phyloP scores from a whole-genome alignment of 441 rosid species.

The Populus tomentosa region DNA sequence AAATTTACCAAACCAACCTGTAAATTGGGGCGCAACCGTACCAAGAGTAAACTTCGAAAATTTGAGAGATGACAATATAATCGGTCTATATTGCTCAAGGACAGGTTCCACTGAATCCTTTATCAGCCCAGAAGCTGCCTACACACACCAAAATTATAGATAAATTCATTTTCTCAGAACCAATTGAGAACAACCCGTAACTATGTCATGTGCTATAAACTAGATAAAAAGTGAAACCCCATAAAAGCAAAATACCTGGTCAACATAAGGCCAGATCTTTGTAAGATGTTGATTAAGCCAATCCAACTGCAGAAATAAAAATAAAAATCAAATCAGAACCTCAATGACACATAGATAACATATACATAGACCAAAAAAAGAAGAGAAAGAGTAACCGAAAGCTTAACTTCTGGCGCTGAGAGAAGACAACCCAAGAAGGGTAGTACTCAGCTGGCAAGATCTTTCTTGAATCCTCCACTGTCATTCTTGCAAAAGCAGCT shows the following conservation, averaged over 20 bases:
- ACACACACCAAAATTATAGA: constrained; percentile 14
- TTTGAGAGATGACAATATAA: constrained; percentile 67
- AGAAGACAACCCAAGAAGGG: constrained; percentile 98
- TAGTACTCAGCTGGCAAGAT: constrained; percentile 72
- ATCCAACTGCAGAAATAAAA: constrained; percentile 51
- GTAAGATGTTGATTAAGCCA: constrained; percentile 90
- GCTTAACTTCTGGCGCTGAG: constrained; percentile 84
- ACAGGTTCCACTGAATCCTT: constrained; percentile 69
- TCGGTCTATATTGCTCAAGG: constrained; percentile 84
- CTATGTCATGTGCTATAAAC: constrained; percentile 1
- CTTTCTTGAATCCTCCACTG: constrained; percentile 87
- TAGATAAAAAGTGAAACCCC: constrained; percentile 3
- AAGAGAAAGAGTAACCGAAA: not conserved
- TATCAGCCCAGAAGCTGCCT: constrained; percentile 95
- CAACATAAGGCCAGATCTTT: constrained; percentile 97
- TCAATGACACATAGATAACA: not conserved
- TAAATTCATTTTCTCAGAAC: not conserved
- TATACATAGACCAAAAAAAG: not conserved
- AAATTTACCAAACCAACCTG: constrained; percentile 44
- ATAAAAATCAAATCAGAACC: constrained; percentile 27
- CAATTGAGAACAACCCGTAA: constrained; percentile 1
- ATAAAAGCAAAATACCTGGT: constrained; percentile 41
- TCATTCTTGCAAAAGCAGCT: constrained; percentile 96
- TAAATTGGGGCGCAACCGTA: constrained; percentile 91
- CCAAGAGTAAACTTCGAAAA: constrained; percentile 88